Evolutionary conservation across 148 eudicot species (phyloP).

Genomic region (Nyssa sinensis): DNA sequence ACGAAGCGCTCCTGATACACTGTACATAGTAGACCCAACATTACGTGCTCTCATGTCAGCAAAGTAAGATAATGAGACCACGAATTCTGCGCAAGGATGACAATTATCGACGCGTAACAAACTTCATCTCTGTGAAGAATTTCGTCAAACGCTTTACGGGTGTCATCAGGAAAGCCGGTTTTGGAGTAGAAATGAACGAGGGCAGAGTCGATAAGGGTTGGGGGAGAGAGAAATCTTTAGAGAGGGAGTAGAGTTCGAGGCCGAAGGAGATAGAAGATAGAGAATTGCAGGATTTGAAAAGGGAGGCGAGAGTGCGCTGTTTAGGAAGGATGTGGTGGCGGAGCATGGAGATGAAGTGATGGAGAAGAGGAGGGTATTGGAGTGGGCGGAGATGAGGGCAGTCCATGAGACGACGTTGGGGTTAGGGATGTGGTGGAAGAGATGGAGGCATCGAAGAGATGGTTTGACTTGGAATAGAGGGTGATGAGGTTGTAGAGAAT

Average conservation of each 20-base stretch:
- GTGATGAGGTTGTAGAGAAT: constrained; percentile 50
- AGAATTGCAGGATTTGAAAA: constrained; percentile 47
- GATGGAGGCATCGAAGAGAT: constrained; percentile 25
- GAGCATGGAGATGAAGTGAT: constrained; percentile 57
- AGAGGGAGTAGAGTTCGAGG: constrained; percentile 36
- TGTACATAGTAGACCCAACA: constrained; percentile 43
- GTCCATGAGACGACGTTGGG: constrained; percentile 77
- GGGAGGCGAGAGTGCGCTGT: constrained; percentile 45
- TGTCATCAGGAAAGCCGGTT: constrained; percentile 23
- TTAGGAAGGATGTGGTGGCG: constrained; percentile 53
- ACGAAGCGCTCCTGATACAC: constrained; percentile 57
- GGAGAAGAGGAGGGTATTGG: constrained; percentile 39
- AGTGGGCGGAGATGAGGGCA: constrained; percentile 54
- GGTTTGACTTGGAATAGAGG: constrained; percentile 51
- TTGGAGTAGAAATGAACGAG: constrained; percentile 46
- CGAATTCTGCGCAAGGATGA: constrained; percentile 47
- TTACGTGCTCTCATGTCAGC: constrained; percentile 44
- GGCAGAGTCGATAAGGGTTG: constrained; percentile 43
- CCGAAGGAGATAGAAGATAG: constrained; percentile 30
- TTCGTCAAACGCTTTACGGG: constrained; percentile 65
- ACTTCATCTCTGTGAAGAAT: constrained; percentile 45
- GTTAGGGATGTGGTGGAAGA: constrained; percentile 48
- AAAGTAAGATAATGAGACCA: constrained; percentile 41
- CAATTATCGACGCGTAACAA: constrained; percentile 53
- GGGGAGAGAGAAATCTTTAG: constrained; percentile 29